These are phyloP conservation scores for Helminthosporium solani DNA, from an alignment of 2,329 filamentous ascomycete genomes.

Conservation along the genomic window DNA sequence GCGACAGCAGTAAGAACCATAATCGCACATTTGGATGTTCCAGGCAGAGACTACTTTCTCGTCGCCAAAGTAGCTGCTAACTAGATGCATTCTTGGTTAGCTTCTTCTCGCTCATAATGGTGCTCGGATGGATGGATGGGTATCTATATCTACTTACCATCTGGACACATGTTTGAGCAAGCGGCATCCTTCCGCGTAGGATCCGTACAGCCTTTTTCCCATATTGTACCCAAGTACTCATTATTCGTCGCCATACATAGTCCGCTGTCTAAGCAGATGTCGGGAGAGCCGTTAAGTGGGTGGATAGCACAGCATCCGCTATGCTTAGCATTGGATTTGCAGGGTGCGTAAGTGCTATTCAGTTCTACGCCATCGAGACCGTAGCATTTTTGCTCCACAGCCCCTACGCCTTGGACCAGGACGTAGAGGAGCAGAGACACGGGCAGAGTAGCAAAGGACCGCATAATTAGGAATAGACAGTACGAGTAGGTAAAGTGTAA, in stretches of 20 bases:
- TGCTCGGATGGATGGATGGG: too few species aligned
- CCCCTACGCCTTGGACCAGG: slow-evolving; percentile 12
- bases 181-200: slow-evolving; percentile 27
- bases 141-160: too few species aligned
- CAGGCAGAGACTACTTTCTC: slow-evolving; percentile 24
- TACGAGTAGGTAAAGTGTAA: too few species aligned
- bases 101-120: slow-evolving; percentile 6
- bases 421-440: slow-evolving; percentile 16
- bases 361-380: slow-evolving; percentile 30
- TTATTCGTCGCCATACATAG: slow-evolving; percentile 36
- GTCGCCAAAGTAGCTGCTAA: slow-evolving; percentile 14
- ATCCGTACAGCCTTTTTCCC: slow-evolving; percentile 40
- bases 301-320: slow-evolving; percentile 38
- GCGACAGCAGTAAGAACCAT: slow-evolving; percentile 39
- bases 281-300: slow-evolving; percentile 19
- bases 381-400: slow-evolving; percentile 31
- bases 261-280: slow-evolving; percentile 37
- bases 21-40: slow-evolving; percentile 39
- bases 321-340: slow-evolving; percentile 29
- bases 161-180: slow-evolving; percentile 34
- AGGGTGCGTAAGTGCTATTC: slow-evolving; percentile 31
- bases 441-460: slow-evolving; percentile 10
- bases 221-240: slow-evolving; percentile 33
- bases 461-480: slow-evolving; percentile 1
- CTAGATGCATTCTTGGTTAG: slow-evolving; percentile 9